Evolutionary conservation across 164 flowering plant genomes (phyloP).

Genomic region (Liquidambar formosana): DNA sequence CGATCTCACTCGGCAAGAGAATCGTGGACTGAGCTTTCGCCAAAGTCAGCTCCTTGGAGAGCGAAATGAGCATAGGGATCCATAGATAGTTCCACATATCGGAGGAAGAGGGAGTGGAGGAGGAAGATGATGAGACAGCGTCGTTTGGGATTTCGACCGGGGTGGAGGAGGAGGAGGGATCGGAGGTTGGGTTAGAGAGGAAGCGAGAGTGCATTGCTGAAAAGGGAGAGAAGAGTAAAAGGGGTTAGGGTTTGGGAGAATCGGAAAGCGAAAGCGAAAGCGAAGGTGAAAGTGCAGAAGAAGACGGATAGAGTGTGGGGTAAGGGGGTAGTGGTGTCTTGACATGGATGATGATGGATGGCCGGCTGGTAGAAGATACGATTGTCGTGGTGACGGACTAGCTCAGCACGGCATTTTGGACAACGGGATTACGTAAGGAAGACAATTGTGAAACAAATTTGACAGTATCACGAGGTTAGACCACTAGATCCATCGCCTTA

Average conservation of each 20-base stretch:
- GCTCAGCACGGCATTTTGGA: too few species aligned
- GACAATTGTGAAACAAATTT: too few species aligned
- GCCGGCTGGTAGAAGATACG: too few species aligned
- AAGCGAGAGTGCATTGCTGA: constrained; percentile 14
- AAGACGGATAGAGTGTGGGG: too few species aligned
- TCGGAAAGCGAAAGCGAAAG: neutral
- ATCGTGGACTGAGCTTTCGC: constrained; percentile 44
- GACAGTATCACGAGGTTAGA: too few species aligned
- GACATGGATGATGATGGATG: too few species aligned
- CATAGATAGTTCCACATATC: constrained; percentile 47
- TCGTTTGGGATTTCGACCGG: constrained; percentile 16
- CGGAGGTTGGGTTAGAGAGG: constrained; percentile 19
- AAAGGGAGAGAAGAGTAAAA: too few species aligned
- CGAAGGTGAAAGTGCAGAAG: too few species aligned
- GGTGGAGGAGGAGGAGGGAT: constrained; percentile 5
- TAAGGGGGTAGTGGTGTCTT: too few species aligned
- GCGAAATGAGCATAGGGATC: constrained; percentile 47
- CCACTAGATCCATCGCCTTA: too few species aligned
- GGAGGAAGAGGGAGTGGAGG: constrained; percentile 20
- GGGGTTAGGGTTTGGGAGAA: constrained; percentile 1
- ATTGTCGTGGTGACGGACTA: too few species aligned
- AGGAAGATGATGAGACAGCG: constrained; percentile 12
- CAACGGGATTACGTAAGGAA: too few species aligned
- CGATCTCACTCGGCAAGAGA: constrained; percentile 36
- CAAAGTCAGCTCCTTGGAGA: constrained; percentile 33